phyloP scores from a whole-genome alignment of 73 alveolate genomes.

The Blepharisma japonicum region DNA sequence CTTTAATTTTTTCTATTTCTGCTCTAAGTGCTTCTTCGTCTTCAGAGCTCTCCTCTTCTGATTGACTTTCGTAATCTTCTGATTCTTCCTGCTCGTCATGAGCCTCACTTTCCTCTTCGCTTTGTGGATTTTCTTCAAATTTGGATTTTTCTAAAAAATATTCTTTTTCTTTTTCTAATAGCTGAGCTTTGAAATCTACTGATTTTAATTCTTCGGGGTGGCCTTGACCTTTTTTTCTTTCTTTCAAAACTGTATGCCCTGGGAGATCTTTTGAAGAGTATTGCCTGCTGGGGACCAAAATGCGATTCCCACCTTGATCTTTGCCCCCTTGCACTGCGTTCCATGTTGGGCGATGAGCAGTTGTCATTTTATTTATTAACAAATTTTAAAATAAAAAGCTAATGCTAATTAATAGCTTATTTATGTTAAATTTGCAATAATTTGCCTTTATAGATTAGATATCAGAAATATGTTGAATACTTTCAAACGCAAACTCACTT shows the following conservation, averaged over 20 bases:
- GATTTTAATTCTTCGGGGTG: slow-evolving; percentile 57
- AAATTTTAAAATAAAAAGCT: no score
- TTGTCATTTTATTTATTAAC: slow-evolving; percentile 74
- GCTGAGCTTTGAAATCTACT: slow-evolving; percentile 71
- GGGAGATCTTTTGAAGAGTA: slow-evolving; percentile 94
- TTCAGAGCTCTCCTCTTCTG: slow-evolving; percentile 33
- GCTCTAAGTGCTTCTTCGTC: slow-evolving; percentile 59
- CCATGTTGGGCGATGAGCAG: slow-evolving; percentile 98
- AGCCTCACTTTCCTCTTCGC: slow-evolving; percentile 51
- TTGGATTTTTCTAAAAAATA: slow-evolving; percentile 34
- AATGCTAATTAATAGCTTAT: no score
- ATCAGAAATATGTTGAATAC: no score
- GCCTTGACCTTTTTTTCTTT: slow-evolving; percentile 79
- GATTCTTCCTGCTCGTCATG: slow-evolving; percentile 44
- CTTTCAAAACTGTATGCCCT: slow-evolving; percentile 78
- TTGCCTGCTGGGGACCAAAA: slow-evolving; percentile 82
- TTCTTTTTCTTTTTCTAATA: slow-evolving; percentile 72
- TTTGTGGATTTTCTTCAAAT: slow-evolving; percentile 66
- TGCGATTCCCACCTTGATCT: slow-evolving; percentile 70
- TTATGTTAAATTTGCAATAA: no score
- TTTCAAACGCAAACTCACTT: no score
- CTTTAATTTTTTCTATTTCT: slow-evolving; percentile 42
- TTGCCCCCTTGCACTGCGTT: slow-evolving; percentile 88
- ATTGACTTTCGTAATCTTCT: slow-evolving; percentile 38
- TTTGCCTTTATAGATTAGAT: no score